Base-by-base conservation (phyloP, 2,329 filamentous ascomycete species). In the Pestalotiopsis fici region DNA sequence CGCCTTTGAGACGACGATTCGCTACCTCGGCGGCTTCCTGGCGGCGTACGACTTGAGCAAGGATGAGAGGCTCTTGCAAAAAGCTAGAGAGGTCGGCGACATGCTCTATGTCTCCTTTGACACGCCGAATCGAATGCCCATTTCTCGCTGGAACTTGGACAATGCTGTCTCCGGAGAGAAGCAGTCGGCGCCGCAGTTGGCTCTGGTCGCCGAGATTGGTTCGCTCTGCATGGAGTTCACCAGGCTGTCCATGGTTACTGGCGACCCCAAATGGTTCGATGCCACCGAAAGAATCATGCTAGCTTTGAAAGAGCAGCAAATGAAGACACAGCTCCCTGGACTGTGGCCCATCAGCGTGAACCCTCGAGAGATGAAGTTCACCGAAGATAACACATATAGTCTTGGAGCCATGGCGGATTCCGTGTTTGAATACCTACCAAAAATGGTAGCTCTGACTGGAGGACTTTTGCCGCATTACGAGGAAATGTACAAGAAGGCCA, bases 321-420 rank as follows among this genome's bases (percentile, higher is more conserved):
- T 60, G 12, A 73, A 54, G 13, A 75, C 74, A 0, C 83, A 84
- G 74, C 81, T 76, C 9, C 74, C 74, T 13, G 75, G 93, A 0
- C 83, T 94, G 78, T 95, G 92, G 91, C 92, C 92, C 1, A 83
- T 89, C 62, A 83, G 80, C 66, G 78, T 94, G 11, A 89, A 91
- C 73, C 88, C 74, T 85, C 83, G 69, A 82, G 84, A 60, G 84
- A 85, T 77, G 77, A 83, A 77, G 75, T 81, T 81, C 64, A 67
- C 74, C 21, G 21, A 47, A 21, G 78, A 76, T 27, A 72, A 67
- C 67, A 68, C 75, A 67, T 81, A 80, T 66, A 75, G 75, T 3
- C 74, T 81, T 2, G 78, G 76, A 18, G 77, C 77, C 47, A 73
- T 78, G 70, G 77, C 79, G n/a, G 78, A 82, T 68, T 81, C 78